phyloP scores from a whole-genome alignment of 164 flowering plant genomes.

The Taxillus chinensis region DNA sequence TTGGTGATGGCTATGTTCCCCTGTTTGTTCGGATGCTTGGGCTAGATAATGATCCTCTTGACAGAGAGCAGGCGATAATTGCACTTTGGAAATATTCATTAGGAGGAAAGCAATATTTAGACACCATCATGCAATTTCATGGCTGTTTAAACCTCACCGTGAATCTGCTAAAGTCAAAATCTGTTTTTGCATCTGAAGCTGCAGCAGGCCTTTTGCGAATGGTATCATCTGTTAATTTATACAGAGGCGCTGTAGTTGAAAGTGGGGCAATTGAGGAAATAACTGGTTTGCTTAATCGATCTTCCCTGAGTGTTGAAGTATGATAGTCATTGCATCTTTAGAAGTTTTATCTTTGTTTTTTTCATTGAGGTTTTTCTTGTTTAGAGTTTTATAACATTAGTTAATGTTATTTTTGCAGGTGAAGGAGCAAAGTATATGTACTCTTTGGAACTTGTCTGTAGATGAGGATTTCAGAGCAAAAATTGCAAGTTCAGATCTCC shows the following conservation, averaged over 20 bases:
- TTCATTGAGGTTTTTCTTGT: background rate
- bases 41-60: conserved; percentile 62
- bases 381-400: conserved; percentile 1
- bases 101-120: conserved; percentile 66
- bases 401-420: conserved; percentile 40
- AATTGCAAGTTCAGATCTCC: conserved; percentile 43
- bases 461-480: conserved; percentile 53
- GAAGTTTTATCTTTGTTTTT: conserved; percentile 4
- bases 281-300: conserved; percentile 40
- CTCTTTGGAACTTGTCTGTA: conserved; percentile 80
- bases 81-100: conserved; percentile 78
- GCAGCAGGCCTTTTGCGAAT: conserved; percentile 74
- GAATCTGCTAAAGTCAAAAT: conserved; percentile 62
- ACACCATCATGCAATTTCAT: conserved; percentile 51
- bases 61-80: conserved; percentile 68
- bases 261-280: conserved; percentile 84
- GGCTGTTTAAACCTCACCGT: conserved; percentile 65
- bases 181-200: conserved; percentile 65
- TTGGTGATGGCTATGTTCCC: conserved; percentile 51
- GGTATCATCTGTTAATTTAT: conserved; percentile 46
- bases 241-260: conserved; percentile 54
- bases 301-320: conserved; percentile 56
- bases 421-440: conserved; percentile 65
- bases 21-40: conserved; percentile 84
- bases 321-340: conserved; percentile 8